Evolutionary conservation across 768 basidiomycete genomes (phyloP), one percentile per base, ranked within the genome.

Genomic region (Kwoniella bestiolae): DNA sequence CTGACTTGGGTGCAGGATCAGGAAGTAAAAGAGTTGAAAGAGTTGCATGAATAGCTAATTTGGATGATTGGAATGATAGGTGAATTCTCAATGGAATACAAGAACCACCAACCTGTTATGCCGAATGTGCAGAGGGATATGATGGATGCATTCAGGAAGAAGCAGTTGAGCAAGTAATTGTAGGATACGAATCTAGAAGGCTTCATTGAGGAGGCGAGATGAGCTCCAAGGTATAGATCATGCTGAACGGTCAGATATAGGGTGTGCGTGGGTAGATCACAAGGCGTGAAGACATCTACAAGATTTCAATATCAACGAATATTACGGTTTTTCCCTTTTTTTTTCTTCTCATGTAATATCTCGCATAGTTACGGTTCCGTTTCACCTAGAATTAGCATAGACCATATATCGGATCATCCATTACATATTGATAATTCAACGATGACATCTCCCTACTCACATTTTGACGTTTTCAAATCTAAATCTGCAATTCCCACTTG

Each of bases 101-200:
- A 91, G 88, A 87, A 84, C 26, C 93, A 97, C 77, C 81, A 85
- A 80, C 90, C 94, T 21, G 94, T 96, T 5, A 83, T 94, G 62
- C 89, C 91, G 4, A 87, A 90, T 72, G 82, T 93, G 18, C 95
- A 98, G 82, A 88, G 87, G 78, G 94, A 96, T 60, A 87, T 96
- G 66, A 88, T 90, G 78, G 92, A 91, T 32, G 90, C 88, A 14
- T 90, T 93, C 79, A 87, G 87, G 80, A 92, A 91, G 85, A 87
- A 89, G 49, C 81, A 89, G 56, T 86, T 87, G 44, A 59, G 56
- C 56, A 65, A 65, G 46, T 65, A 65, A 49, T 46, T 38, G 46
- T 14, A 56, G 18, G 16, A 53, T 11, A 29, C 6, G 11, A 53
- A 29, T 14, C n/a, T n/a, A n/a, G n/a, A n/a, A n/a, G n/a, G n/a